phyloP scores from a whole-genome alignment of 768 basidiomycete genomes.

The Exsudoporus frostii region DNA sequence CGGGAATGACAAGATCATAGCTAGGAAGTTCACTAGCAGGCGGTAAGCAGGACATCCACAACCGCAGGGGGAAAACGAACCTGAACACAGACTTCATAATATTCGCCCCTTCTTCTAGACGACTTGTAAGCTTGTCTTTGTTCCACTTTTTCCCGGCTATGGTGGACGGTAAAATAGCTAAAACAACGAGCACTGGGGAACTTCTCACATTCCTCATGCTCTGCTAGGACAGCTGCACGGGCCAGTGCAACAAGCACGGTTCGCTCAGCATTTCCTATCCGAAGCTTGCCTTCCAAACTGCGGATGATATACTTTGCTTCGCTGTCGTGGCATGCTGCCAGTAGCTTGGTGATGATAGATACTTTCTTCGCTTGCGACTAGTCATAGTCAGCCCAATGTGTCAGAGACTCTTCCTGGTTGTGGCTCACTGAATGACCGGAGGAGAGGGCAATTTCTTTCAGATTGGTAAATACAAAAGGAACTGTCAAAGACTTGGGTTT shows the following conservation, averaged over 20 bases:
- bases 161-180: background rate
- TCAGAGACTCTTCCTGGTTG: background rate
- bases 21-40: constrained; percentile 80
- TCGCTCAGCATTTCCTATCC: constrained; percentile 95
- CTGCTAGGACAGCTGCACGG: constrained; percentile 82
- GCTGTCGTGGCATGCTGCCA: constrained; percentile 85
- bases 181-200: background rate
- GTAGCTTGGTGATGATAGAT: constrained; percentile 87
- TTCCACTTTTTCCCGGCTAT: constrained; percentile 72
- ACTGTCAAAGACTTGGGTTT: constrained; percentile 91
- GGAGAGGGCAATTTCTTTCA: constrained; percentile 87
- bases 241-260: constrained; percentile 94
- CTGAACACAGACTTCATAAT: constrained; percentile 91
- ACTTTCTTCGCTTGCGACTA: constrained; percentile 96
- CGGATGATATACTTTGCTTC: constrained; percentile 98
- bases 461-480: constrained; percentile 81
- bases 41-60: constrained; percentile 1
- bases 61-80: constrained; percentile 38
- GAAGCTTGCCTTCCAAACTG: constrained; percentile 92
- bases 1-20: constrained; percentile 91
- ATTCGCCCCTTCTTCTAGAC: constrained; percentile 73
- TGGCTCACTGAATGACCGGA: constrained; percentile 72
- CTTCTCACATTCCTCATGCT: constrained; percentile 57
- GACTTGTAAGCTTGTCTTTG: constrained; percentile 64
- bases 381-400: background rate